phyloP scores from a whole-genome alignment of 2,329 filamentous ascomycete species.

The Trichoderma lentiforme region DNA sequence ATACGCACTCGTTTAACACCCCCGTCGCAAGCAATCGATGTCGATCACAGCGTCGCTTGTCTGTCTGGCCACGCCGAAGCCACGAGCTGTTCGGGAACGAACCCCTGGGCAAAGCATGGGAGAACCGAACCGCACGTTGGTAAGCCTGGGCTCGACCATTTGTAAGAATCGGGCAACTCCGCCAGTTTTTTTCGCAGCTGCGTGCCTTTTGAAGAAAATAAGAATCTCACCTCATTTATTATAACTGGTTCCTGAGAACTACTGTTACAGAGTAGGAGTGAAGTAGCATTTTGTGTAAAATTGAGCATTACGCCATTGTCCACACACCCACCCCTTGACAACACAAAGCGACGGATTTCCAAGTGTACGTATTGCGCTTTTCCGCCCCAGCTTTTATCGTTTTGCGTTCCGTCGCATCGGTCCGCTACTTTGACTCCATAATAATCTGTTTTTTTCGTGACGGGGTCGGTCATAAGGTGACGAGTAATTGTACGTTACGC shows the following conservation, averaged over 20 bases:
- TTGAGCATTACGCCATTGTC: background rate
- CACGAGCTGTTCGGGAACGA: background rate
- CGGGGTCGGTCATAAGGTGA: background rate
- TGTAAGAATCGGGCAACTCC: background rate
- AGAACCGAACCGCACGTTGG: background rate
- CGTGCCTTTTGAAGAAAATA: background rate
- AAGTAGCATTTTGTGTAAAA: background rate
- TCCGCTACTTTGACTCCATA: background rate
- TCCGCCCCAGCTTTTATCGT: background rate
- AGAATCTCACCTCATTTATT: background rate
- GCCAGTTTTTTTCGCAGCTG: background rate
- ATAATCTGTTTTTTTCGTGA: background rate
- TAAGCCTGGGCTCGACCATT: background rate
- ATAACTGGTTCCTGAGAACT: background rate
- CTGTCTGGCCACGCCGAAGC: background rate
- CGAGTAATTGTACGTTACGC: background rate
- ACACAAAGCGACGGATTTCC: background rate
- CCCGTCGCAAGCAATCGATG: background rate
- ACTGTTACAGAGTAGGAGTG: background rate
- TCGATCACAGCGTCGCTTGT: constrained; percentile 1
- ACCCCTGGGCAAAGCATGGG: background rate
- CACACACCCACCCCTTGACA: background rate
- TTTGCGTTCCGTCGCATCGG: background rate
- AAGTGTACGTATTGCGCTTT: background rate
- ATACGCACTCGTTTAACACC: background rate